These are phyloP conservation scores for Fagus crenata DNA, from an alignment of 306 rosid genomes.

Conservation along the genomic window DNA sequence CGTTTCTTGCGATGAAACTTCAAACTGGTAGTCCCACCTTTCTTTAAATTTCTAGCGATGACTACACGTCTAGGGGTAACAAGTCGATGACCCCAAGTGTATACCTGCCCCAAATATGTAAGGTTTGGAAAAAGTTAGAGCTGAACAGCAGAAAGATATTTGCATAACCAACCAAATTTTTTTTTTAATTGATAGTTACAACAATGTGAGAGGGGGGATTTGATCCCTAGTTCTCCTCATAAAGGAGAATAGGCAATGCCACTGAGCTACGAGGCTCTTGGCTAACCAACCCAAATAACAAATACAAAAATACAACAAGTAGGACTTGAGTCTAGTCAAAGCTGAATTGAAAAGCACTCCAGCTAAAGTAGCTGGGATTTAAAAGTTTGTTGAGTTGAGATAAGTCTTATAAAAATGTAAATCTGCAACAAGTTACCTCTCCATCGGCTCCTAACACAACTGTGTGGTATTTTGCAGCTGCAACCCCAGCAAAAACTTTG, in stretches of 20 bases:
- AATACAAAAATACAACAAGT: not conserved
- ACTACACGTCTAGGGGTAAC: slow-evolving; percentile 91
- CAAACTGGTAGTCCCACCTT: slow-evolving; percentile 67
- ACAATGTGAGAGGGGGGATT: too few relatives aligned
- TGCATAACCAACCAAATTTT: not conserved
- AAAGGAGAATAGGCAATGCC: too few relatives aligned
- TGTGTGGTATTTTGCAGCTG: slow-evolving; percentile 91
- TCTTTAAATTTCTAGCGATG: slow-evolving; percentile 80
- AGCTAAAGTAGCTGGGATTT: not conserved
- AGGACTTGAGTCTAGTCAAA: not conserved
- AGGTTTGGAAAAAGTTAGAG: not conserved
- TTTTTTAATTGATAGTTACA: too few relatives aligned
- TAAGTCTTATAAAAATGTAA: slow-evolving; percentile 20
- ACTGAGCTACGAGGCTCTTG: too few relatives aligned
- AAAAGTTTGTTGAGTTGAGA: not conserved
- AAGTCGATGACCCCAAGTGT: slow-evolving; percentile 96
- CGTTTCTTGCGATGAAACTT: slow-evolving; percentile 81
- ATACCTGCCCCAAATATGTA: slow-evolving; percentile 55
- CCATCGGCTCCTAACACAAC: slow-evolving; percentile 90
- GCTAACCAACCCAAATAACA: not conserved
- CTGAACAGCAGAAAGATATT: not conserved
- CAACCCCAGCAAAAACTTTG: slow-evolving; percentile 63
- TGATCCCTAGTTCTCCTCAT: too few relatives aligned
- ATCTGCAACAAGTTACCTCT: slow-evolving; percentile 61
- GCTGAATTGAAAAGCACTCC: not conserved